phyloP scores from a whole-genome alignment of 2,329 filamentous ascomycete species.

The Aspergillus udagawae region DNA sequence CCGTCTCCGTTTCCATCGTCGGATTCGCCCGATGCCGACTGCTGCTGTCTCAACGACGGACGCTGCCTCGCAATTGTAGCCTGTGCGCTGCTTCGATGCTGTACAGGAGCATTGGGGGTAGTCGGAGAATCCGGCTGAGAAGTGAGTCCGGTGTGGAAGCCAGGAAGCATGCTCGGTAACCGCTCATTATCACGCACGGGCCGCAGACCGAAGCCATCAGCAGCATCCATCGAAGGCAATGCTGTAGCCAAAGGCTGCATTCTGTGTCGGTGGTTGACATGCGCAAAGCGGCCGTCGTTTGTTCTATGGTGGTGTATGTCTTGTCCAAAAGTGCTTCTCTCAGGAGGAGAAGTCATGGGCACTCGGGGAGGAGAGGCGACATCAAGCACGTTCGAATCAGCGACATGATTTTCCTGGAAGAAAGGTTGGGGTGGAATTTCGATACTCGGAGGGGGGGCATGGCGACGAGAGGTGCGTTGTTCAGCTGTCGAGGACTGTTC shows the following conservation, averaged over 20 bases:
- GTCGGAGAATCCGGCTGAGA: conserved; percentile 94
- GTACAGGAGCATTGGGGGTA: conserved; percentile 69
- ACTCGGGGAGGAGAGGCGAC: conserved; percentile 60
- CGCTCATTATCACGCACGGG: conserved; percentile 79
- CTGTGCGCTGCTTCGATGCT: conserved; percentile 52
- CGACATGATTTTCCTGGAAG: conserved; percentile 45
- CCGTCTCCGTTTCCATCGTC: conserved; percentile 86
- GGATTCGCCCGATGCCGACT: conserved; percentile 77
- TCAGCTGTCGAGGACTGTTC: conserved; percentile 52
- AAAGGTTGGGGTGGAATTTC: conserved; percentile 62
- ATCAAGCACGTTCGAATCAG: conserved; percentile 54
- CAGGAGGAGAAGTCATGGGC: conserved; percentile 66
- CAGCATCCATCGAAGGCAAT: conserved; percentile 62
- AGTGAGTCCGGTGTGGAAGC: conserved; percentile 62
- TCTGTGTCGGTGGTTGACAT: conserved; percentile 50
- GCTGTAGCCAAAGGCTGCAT: conserved; percentile 66
- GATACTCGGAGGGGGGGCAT: conserved; percentile 79
- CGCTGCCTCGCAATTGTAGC: conserved; percentile 61
- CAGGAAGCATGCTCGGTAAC: conserved; percentile 74
- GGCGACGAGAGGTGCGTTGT: conserved; percentile 64
- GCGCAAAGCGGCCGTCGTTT: conserved; percentile 35
- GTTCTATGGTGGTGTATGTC: conserved; percentile 49
- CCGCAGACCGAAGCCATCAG: conserved; percentile 69
- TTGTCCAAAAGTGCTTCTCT: conserved; percentile 62
- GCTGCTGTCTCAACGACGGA: conserved; percentile 84